Percentiles rank a stretch among this genome's conserved stretches.
Conservation (phyloP, 371 early-diverging fungal genomes). For the Zopfochytrium polystomum region DNA sequence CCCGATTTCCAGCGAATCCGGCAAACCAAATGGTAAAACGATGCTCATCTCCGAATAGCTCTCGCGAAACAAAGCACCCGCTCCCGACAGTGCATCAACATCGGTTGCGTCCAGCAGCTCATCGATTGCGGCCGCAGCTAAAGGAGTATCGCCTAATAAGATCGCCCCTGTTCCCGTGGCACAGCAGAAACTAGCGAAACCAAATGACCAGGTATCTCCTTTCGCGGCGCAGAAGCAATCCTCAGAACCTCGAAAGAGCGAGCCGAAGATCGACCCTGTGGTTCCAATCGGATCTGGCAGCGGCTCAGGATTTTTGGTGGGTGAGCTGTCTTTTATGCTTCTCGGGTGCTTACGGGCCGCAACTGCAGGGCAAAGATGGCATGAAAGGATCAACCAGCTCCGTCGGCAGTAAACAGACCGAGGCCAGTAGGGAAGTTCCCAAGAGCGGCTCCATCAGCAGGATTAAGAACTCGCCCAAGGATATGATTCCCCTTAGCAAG, state of each 20-base stretch:
- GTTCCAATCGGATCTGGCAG: background rate
- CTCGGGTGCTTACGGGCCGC: too few relatives aligned
- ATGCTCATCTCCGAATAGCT: conserved; percentile 20
- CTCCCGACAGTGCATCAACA: conserved; percentile 14
- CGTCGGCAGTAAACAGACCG: conserved; percentile 12
- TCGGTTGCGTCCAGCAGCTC: conserved; percentile 5
- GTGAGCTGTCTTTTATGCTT: too few relatives aligned
- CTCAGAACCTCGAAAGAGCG: too few relatives aligned
- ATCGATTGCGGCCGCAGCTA: conserved; percentile 3
- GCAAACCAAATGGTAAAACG: background rate
- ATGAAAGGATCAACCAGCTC: too few relatives aligned
- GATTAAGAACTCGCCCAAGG: conserved; percentile 79
- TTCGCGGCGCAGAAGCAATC: too few relatives aligned
- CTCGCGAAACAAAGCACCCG: conserved; percentile 36
- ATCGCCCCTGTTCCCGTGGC: conserved; percentile 35
- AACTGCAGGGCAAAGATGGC: too few relatives aligned
- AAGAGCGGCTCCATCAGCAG: conserved; percentile 74
- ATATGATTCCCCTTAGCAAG: conserved; percentile 74
- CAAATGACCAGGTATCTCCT: conserved; percentile 10
- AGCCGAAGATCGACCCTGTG: background rate
- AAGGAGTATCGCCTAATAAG: conserved; percentile 32
- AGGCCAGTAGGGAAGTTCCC: conserved; percentile 55
- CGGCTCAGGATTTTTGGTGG: background rate
- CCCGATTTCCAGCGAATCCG: background rate
- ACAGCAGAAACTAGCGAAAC: conserved; percentile 16